phyloP scores from a whole-genome alignment of 306 rosid genomes.

The Prunus mume region DNA sequence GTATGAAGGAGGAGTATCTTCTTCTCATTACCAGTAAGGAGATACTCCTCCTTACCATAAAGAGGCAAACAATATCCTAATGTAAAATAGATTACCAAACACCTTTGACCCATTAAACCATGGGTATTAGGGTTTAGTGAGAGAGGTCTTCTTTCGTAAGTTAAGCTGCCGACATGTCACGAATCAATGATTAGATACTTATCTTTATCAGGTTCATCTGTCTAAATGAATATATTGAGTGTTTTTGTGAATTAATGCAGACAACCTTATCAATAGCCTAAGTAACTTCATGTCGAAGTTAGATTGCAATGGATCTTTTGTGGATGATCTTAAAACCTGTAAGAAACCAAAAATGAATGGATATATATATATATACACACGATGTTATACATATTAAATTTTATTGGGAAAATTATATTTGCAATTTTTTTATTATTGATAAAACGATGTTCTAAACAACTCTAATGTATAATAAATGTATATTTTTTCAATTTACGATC shows the following conservation, averaged over 20 bases:
- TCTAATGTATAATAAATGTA: too few species aligned
- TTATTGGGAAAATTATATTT: too few species aligned
- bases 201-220: not conserved
- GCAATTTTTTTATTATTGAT: too few species aligned
- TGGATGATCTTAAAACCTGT: too few species aligned
- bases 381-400: too few species aligned
- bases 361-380: too few species aligned
- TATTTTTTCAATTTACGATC: too few species aligned
- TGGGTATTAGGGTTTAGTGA: not conserved
- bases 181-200: not conserved
- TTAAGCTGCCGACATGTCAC: not conserved
- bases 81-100: not conserved
- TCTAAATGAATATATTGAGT: not conserved
- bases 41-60: too few species aligned
- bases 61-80: too few species aligned
- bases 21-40: too few species aligned
- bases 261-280: not conserved
- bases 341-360: too few species aligned
- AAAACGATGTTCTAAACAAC: too few species aligned
- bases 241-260: not conserved
- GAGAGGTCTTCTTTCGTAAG: not conserved
- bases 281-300: slow-evolving; percentile 9
- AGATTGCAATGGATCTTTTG: not conserved
- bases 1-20: fast-evolving
- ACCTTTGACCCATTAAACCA: not conserved